Base-by-base conservation (phyloP, 345 rosid species). In the Carallia pectinifolia region DNA sequence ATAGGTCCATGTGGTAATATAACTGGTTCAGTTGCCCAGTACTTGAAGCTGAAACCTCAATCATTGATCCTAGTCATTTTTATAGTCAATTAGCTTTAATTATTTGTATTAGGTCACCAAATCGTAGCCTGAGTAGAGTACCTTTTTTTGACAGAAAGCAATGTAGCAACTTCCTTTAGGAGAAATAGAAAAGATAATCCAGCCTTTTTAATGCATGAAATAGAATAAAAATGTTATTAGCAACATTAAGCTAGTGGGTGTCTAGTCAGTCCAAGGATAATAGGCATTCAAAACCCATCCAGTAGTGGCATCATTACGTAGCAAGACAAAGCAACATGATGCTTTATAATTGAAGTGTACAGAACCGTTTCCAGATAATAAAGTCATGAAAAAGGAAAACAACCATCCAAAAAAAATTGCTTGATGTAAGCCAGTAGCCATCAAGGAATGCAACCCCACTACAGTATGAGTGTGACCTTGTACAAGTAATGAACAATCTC, bases 111-210 rank as follows among this genome's bases (percentile, higher is more conserved):
- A 67, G 59, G 67, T 61, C 68, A 71, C 64, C 64, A 69, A 59
- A 53, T 37, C 53, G 76, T 39, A 55, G 65, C 15, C 30, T 7
- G 68, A 62, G 31, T 48, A 69, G 68, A 62, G 27, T 39, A 67
- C 36, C 65, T 70, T 30, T 78, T 76, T 33, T 74, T 74, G 69
- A 74, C 71, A 23, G 30, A 74, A 75, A 61, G 44, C 66, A n/a
- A 17, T 0, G 10, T 15, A 18, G 48, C 55, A 15, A 33, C 50
- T 40, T 65, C 48, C 31, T 71, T 69, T 50, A 64, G 55, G 27
- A 76, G 65, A 64, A 72, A 53, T 61, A 36, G 19, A 64, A 10
- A 63, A 19, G 58, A 39, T 5, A 17, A 53, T 17, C 29, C 10
- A 66, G 37, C 31, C 79, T 17, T 36, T 27, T 36, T 27, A 47